phyloP scores from a whole-genome alignment of 192 early-diverging fungal species.

The Chytriomyces sp. region DNA sequence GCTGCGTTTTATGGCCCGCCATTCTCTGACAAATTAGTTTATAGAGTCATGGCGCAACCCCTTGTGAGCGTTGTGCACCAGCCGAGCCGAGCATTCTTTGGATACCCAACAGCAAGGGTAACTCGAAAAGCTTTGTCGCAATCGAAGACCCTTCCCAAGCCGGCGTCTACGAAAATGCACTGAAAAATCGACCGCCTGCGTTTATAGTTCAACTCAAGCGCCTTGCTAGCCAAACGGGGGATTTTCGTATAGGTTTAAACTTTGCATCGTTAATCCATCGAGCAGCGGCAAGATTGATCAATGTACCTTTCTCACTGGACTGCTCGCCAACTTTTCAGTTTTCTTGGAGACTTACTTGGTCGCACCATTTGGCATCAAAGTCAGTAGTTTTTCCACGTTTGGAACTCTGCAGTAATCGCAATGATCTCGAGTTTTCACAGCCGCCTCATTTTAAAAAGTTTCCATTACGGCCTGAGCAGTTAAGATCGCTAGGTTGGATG shows the following conservation, averaged over 20 bases:
- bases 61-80: conserved; percentile 48
- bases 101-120: conserved; percentile 22
- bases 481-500: conserved; percentile 54
- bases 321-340: conserved; percentile 1
- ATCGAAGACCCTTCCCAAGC: conserved; percentile 47
- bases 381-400: conserved; percentile 9
- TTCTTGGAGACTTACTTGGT: conserved; percentile 38
- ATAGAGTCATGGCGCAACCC: conserved; percentile 13
- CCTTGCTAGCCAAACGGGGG: conserved; percentile 8
- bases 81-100: conserved; percentile 37
- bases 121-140: conserved; percentile 27
- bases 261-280: conserved; percentile 44
- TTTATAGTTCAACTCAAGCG: conserved; percentile 43
- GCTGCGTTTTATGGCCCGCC: background rate
- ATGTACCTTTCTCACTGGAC: conserved; percentile 4
- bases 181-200: conserved; percentile 43
- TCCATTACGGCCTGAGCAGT: conserved; percentile 45
- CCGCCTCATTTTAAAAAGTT: conserved; percentile 46
- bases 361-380: background rate
- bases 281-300: conserved; percentile 34
- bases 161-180: conserved; percentile 44
- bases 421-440: conserved; percentile 37
- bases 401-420: conserved; percentile 35
- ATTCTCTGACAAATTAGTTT: background rate
- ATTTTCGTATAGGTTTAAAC: conserved; percentile 43